A percentile compares a stretch with the other conserved stretches of the same genome.
Evolutionary conservation across 2,329 filamentous ascomycete genomes (phyloP).

Genomic region (Penicillium rolfsii): DNA sequence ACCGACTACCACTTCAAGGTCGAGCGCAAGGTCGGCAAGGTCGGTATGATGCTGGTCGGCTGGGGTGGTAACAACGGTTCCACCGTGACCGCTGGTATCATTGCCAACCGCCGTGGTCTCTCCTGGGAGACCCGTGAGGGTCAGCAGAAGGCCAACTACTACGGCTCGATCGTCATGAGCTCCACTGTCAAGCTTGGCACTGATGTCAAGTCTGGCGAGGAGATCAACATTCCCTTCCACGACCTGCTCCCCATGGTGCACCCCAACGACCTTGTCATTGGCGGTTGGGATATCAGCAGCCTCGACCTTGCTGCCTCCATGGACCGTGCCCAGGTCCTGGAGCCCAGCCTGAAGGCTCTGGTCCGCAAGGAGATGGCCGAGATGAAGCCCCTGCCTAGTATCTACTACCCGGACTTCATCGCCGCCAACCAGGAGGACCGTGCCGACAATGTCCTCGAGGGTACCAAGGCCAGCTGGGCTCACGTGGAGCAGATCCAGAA

Average conservation of each 20-base stretch:
- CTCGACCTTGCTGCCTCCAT: conserved; percentile 89
- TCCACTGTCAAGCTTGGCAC: conserved; percentile 96
- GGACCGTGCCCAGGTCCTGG: conserved; percentile 93
- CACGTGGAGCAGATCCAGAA: conserved; percentile 92
- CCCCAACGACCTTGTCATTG: conserved; percentile 91
- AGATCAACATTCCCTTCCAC: conserved; percentile 96
- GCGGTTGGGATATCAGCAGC: conserved; percentile 95
- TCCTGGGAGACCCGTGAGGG: conserved; percentile 95
- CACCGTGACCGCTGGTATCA: conserved; percentile 94
- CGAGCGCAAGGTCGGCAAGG: conserved; percentile 87
- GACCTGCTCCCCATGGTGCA: conserved; percentile 94
- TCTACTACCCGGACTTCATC: conserved; percentile 99
- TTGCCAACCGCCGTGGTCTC: conserved; percentile 87
- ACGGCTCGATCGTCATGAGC: conserved; percentile 94
- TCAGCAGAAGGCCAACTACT: conserved; percentile 86
- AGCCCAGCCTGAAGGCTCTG: conserved; percentile 87
- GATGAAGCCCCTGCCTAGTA: conserved; percentile 86
- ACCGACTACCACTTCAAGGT: conserved; percentile 97
- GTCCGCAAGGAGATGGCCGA: conserved; percentile 91
- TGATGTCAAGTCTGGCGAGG: conserved; percentile 78
- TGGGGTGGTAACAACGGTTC: conserved; percentile 98
- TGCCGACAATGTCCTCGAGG: conserved; percentile 85
- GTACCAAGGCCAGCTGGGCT: conserved; percentile 78
- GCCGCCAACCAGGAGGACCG: conserved; percentile 97
- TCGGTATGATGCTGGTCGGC: conserved; percentile 96